Evolutionary conservation across 805 yeast genomes (phyloP).

Genomic region (Kodamaea hsintzibuensis): DNA sequence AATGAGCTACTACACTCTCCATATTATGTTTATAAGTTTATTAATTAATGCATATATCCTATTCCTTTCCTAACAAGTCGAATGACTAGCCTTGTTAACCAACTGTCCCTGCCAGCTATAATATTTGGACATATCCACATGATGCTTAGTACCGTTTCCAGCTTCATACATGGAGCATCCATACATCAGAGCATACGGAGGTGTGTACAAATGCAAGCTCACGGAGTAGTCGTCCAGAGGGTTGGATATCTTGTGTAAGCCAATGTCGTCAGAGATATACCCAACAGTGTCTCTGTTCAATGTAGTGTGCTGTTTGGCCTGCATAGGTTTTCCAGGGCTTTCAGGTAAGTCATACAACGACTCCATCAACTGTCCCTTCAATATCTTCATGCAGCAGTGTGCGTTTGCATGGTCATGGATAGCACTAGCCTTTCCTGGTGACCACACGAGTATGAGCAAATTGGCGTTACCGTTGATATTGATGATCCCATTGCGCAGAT

Average conservation of each 20-base stretch:
- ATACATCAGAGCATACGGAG: conserved; percentile 68
- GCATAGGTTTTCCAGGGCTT: conserved; percentile 24
- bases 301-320: conserved; percentile 25
- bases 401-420: conserved; percentile 79
- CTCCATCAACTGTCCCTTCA: conserved; percentile 60
- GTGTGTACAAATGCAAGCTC: conserved; percentile 71
- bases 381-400: conserved; percentile 72
- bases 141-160: conserved; percentile 48
- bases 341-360: conserved; percentile 54
- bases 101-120: conserved; percentile 61
- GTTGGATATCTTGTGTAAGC: conserved; percentile 64
- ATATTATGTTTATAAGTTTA: not conserved
- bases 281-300: conserved; percentile 50
- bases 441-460: conserved; percentile 67
- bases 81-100: conserved; percentile 19
- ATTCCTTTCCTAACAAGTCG: conserved; percentile 10
- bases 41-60: too few relatives aligned
- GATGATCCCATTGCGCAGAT: conserved; percentile 70
- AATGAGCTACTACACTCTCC: not conserved
- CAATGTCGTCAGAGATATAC: conserved; percentile 65
- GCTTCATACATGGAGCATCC: conserved; percentile 56
- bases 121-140: conserved; percentile 58
- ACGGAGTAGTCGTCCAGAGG: conserved; percentile 47
- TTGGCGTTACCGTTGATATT: conserved; percentile 73
- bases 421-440: conserved; percentile 60